Evolutionary conservation across 768 basidiomycete genomes (phyloP), one percentile per base, ranked within the genome.

Genomic region (Paxillus ammoniavirescens): DNA sequence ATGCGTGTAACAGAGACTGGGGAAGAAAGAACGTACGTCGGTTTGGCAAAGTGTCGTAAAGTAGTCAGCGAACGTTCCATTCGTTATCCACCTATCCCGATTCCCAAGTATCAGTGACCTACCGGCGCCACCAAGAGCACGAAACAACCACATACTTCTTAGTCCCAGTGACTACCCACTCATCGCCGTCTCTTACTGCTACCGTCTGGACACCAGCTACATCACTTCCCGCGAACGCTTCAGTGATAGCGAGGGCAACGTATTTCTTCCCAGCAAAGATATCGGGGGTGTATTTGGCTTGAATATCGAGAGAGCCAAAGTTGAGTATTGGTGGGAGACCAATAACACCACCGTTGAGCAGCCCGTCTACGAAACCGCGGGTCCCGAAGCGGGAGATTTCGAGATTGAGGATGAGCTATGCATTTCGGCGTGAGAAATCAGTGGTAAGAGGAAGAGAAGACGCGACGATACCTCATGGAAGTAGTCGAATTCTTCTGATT

Each of bases 171-270:
- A 98, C 86, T 12, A 93, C 79, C 87, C 89, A 96, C 40, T 86
- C 74, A 59, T 90, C 84, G 1, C 93, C 95, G 62, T 96, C 93
- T 52, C 83, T 83, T 52, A 82, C 81, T 1, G 95, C 95, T 1
- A 86, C 88, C 53, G 88, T 98, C 77, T 83, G 93, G 35, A 95
- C 62, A 3, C 94, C 93, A 47, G 82, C 71, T 2, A 93, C 91
- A 60, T 93, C 91, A 60, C 88, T 90, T 15, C 91, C 91, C 2
- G 93, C 95, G 60, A 95, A 96, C 0, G 95, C 92, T 72, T 98
- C 96, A 43, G 86, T 88, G 63, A 98, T 92, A 8, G 96, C 96
- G 33, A 98, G 76, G 8, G 86, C 88, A 58, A 97, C 87, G 61
- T 83, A 91, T 70, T 93, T 92, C 70, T 86, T 89, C 8, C 89